A percentile compares a stretch with the other conserved stretches of the same genome.
Conservation (phyloP, 257 asterid genomes). For the Primulina eburnea region DNA sequence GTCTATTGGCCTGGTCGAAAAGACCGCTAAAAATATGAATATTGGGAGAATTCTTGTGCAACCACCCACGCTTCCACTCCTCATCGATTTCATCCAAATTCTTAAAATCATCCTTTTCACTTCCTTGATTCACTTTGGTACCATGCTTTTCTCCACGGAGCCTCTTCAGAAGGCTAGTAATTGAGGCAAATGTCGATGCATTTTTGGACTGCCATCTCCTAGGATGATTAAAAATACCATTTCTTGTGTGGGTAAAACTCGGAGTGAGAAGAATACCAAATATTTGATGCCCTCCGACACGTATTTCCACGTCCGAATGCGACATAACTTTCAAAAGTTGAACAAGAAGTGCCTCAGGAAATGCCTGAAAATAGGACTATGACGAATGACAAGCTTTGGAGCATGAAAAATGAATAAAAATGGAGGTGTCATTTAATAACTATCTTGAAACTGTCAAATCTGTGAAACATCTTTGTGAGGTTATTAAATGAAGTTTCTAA, state of each 20-base stretch:
- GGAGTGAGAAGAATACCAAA: conserved; percentile 83
- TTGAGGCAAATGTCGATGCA: conserved; percentile 76
- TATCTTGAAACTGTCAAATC: conserved; percentile 5
- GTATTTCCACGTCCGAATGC: conserved; percentile 84
- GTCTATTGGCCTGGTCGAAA: conserved; percentile 59
- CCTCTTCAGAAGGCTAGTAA: conserved; percentile 84
- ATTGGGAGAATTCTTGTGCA: conserved; percentile 70
- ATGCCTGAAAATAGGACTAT: conserved; percentile 47
- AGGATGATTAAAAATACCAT: conserved; percentile 49
- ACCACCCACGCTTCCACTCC: conserved; percentile 64
- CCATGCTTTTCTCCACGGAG: conserved; percentile 76
- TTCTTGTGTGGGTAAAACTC: conserved; percentile 58
- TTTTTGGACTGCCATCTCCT: conserved; percentile 63
- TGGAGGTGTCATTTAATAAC: not conserved
- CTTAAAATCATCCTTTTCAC: conserved; percentile 49
- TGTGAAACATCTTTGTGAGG: not conserved
- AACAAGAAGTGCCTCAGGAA: conserved; percentile 78
- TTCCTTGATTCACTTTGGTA: conserved; percentile 38
- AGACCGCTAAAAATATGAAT: conserved; percentile 70
- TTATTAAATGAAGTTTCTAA: conserved; percentile 24
- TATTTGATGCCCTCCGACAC: conserved; percentile 90
- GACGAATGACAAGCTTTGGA: not conserved
- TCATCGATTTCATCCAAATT: conserved; percentile 51
- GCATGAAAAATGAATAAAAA: conserved; percentile 7
- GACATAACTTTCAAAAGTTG: conserved; percentile 87